These are phyloP conservation scores for Wickerhamiella sorbophila DNA, from an alignment of 805 yeast species.

Conservation along the genomic window DNA sequence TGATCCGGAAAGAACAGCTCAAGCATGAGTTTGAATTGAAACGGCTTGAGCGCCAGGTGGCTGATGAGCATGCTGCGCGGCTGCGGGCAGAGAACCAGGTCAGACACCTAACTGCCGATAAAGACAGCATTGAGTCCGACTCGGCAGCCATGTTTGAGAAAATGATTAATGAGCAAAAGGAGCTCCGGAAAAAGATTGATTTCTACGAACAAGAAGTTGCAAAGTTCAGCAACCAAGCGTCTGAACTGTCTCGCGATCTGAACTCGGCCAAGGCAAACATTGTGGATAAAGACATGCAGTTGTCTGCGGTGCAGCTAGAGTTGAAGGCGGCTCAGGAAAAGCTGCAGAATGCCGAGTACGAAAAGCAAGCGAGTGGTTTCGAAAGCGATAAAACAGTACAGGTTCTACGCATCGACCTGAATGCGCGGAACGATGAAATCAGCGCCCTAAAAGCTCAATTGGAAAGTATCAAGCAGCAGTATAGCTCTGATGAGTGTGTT, in stretches of 20 bases:
- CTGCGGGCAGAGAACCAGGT: not conserved
- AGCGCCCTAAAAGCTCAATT: not conserved
- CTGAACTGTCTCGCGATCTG: not conserved
- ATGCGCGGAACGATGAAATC: not conserved
- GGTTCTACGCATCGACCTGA: not conserved
- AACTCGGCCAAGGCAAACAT: not conserved
- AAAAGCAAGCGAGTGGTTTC: not conserved
- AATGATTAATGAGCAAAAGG: not conserved
- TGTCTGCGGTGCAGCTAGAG: not conserved
- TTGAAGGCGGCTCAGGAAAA: conserved; percentile 1
- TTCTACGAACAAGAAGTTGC: not conserved
- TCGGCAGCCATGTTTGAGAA: not conserved
- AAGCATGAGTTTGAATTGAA: not conserved
- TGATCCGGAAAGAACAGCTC: not conserved
- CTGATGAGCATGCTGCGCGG: not conserved
- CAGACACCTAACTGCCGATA: not conserved
- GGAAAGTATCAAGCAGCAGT: not conserved
- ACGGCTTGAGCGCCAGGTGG: not conserved
- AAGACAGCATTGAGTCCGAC: not conserved
- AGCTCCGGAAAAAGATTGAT: not conserved
- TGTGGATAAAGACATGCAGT: not conserved
- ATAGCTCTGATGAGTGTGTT: not conserved
- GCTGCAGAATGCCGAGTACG: not conserved
- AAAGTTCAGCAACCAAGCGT: not conserved
- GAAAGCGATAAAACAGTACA: not conserved